Conservation (phyloP, 345 rosid species). For the Physaria fendleri region DNA sequence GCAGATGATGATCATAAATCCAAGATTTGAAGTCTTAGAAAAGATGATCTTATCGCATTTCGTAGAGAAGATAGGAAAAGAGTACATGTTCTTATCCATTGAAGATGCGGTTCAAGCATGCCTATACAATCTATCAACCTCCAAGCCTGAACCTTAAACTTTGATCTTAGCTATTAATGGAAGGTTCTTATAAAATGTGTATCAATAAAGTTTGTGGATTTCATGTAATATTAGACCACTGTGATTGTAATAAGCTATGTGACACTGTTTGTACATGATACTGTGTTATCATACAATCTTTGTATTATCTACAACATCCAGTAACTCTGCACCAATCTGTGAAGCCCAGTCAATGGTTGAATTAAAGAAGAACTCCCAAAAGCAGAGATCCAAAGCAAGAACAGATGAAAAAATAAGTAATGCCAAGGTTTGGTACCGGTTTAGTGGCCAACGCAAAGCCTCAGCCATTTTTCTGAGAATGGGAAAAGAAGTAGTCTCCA, state of each 20-base stretch:
- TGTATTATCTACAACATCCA: constrained; percentile 36
- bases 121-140: constrained; percentile 30
- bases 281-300: constrained; percentile 22
- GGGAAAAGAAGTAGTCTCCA: constrained; percentile 48
- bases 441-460: constrained; percentile 75
- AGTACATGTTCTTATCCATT: constrained; percentile 44
- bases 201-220: no score
- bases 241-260: background rate
- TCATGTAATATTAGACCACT: no score
- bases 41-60: constrained; percentile 66
- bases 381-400: constrained; percentile 82
- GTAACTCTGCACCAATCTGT: constrained; percentile 35
- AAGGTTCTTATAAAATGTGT: no score
- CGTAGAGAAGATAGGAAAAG: constrained; percentile 52
- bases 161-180: no score
- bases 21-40: constrained; percentile 70
- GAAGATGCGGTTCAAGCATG: constrained; percentile 61
- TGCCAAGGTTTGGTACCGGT: constrained; percentile 82
- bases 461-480: constrained; percentile 62
- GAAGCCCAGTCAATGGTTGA: constrained; percentile 55
- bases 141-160: constrained; percentile 6
- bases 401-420: constrained; percentile 64
- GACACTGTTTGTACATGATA: background rate
- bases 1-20: constrained; percentile 67
- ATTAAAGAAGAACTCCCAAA: constrained; percentile 75